A percentile compares a stretch with the other conserved stretches of the same genome.
Conservation (phyloP, 108 stramenopile species). For the Nitzschia putrida region DNA sequence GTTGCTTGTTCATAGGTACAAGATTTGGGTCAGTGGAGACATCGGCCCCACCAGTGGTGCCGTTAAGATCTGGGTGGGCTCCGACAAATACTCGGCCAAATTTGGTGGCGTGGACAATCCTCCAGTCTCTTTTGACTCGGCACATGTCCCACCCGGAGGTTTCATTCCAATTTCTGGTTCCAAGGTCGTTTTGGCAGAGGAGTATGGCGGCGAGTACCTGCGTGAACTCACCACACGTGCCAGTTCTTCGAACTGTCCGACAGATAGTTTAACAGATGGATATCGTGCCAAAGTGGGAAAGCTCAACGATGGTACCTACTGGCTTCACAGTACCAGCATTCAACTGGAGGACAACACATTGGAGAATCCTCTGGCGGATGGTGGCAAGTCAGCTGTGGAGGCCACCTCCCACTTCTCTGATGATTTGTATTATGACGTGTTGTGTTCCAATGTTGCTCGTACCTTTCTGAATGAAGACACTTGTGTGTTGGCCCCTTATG, state of each 20-base stretch:
- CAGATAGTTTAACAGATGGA: background rate
- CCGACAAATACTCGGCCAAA: no score
- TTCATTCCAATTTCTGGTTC: no score
- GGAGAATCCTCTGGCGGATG: slow-evolving; percentile 46
- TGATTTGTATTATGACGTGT: no score
- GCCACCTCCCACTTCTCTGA: background rate
- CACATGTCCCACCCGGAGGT: no score
- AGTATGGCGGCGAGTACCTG: background rate
- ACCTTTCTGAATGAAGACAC: slow-evolving; percentile 58
- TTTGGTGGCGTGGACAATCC: slow-evolving; percentile 9
- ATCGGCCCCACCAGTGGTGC: no score
- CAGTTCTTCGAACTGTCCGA: background rate
- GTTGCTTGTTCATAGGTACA: no score
- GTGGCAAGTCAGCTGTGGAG: slow-evolving; percentile 29
- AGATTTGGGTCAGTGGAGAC: no score
- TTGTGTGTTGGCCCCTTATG: slow-evolving; percentile 37
- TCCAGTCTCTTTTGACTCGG: background rate
- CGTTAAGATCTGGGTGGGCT: no score
- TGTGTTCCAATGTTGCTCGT: slow-evolving; percentile 45
- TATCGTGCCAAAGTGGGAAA: no score
- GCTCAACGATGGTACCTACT: background rate
- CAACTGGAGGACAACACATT: slow-evolving; percentile 44
- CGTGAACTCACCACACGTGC: slow-evolving; percentile 3
- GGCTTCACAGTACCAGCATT: slow-evolving; percentile 36
- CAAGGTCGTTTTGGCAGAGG: background rate